These are phyloP conservation scores for Capsicum chinense DNA, from an alignment of 257 asterid species.

Conservation along the genomic window DNA sequence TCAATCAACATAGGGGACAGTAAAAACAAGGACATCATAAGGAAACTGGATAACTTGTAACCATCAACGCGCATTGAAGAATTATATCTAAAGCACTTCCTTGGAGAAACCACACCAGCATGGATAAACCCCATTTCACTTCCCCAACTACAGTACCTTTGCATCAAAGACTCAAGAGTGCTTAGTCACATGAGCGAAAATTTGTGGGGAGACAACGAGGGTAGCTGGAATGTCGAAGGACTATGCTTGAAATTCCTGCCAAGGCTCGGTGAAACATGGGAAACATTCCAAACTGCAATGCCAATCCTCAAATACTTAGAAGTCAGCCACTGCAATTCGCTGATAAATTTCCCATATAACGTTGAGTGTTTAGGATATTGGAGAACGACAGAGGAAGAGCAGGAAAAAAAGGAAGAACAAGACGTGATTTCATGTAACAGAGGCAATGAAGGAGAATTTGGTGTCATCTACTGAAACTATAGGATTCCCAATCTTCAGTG, in stretches of 20 bases:
- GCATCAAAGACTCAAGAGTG: conserved; percentile 37
- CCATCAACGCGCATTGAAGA: conserved; percentile 32
- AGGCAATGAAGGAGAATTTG: conserved; percentile 13
- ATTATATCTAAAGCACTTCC: conserved; percentile 35
- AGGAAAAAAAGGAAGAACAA: not conserved
- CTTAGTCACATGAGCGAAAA: conserved; percentile 23
- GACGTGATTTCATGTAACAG: conserved; percentile 9
- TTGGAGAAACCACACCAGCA: conserved; percentile 36
- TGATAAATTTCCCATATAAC: conserved; percentile 27
- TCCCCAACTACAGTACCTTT: conserved; percentile 39
- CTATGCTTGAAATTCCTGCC: conserved; percentile 41
- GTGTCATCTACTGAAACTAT: not conserved
- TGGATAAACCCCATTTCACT: conserved; percentile 42
- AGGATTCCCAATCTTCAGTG: not conserved
- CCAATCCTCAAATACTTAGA: conserved; percentile 33
- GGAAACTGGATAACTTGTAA: conserved; percentile 27
- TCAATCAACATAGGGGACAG: conserved; percentile 36
- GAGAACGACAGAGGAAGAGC: conserved; percentile 27
- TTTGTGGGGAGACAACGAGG: conserved; percentile 26
- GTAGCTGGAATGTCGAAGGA: conserved; percentile 37
- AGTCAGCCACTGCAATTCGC: conserved; percentile 33
- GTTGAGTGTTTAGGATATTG: conserved; percentile 26
- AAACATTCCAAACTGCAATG: conserved; percentile 24
- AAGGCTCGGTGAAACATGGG: conserved; percentile 30
- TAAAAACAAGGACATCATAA: conserved; percentile 27